Conservation (phyloP, 2,329 filamentous ascomycete genomes). For the Fusarium sp. region DNA sequence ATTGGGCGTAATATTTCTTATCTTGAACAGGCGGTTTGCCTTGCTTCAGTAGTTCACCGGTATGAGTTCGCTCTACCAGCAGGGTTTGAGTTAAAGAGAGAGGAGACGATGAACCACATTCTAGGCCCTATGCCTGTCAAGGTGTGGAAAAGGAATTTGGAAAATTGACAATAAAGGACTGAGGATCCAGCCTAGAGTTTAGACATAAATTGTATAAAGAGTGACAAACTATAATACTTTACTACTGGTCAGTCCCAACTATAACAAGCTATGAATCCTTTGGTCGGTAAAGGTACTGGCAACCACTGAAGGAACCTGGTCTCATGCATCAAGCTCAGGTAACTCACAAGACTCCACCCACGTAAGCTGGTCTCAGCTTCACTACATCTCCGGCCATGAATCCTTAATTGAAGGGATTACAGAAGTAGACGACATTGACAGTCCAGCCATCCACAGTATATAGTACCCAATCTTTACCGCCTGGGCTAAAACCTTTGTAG, state of each 20-base stretch:
- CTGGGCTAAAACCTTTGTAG: not conserved
- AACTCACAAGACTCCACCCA: too few species aligned
- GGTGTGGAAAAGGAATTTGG: not conserved
- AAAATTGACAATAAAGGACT: not conserved
- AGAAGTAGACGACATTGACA: not conserved
- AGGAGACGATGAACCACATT: not conserved
- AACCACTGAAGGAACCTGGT: too few species aligned
- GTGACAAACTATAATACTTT: not conserved
- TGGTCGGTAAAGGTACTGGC: too few species aligned
- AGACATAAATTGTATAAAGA: not conserved
- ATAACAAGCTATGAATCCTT: too few species aligned
- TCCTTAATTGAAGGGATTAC: not conserved
- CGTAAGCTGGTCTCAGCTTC: not conserved
- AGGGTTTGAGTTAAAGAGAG: not conserved
- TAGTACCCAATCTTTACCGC: not conserved
- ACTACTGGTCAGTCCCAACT: too few species aligned
- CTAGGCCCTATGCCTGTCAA: not conserved
- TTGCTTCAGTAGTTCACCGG: slow-evolving; percentile 53
- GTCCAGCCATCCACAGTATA: slow-evolving; percentile 5
- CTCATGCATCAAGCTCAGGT: too few species aligned
- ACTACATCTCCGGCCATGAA: rapidly evolving
- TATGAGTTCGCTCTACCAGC: slow-evolving; percentile 38
- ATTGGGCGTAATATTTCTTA: slow-evolving; percentile 52
- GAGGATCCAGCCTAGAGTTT: not conserved
- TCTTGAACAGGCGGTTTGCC: slow-evolving; percentile 55